These are phyloP conservation scores for Cordyceps tenuipes DNA, from an alignment of 2,329 filamentous ascomycete species.

Conservation along the genomic window DNA sequence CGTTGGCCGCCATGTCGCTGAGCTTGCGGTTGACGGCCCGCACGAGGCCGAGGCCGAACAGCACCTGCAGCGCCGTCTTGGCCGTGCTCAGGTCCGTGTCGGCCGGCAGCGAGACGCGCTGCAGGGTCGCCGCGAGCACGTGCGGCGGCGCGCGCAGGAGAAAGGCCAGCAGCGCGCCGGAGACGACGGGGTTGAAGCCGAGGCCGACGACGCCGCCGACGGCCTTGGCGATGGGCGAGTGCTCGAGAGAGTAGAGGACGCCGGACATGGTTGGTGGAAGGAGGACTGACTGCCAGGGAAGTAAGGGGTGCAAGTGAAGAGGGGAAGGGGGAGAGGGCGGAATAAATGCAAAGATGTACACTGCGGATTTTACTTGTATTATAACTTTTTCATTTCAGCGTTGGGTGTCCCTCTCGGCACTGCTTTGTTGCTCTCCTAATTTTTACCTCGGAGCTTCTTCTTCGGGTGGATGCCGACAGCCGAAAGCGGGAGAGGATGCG, in stretches of 20 bases:
- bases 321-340: neutral
- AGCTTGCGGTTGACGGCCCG: slow-evolving; percentile 14
- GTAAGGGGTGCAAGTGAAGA: neutral
- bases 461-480: neutral
- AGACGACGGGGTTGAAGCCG: slow-evolving; percentile 4
- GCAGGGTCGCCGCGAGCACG: neutral
- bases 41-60: slow-evolving; percentile 10
- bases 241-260: slow-evolving; percentile 2
- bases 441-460: neutral
- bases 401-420: neutral
- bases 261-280: neutral
- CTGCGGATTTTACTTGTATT: too few species aligned
- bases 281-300: too few species aligned
- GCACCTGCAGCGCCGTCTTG: slow-evolving; percentile 10
- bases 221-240: slow-evolving; percentile 1
- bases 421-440: too few species aligned
- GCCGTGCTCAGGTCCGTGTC: slow-evolving; percentile 1
- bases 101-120: slow-evolving; percentile 6
- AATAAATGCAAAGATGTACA: neutral
- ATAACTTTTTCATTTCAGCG: neutral
- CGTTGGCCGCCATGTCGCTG: slow-evolving; percentile 13
- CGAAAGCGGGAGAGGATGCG: neutral
- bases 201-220: neutral
- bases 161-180: slow-evolving; percentile 2
- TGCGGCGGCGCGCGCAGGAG: neutral